Percentiles rank a stretch among this genome's conserved stretches.
Evolutionary conservation across 202 grass and related monocot species (phyloP).

Genomic region (Eragrostis tef): DNA sequence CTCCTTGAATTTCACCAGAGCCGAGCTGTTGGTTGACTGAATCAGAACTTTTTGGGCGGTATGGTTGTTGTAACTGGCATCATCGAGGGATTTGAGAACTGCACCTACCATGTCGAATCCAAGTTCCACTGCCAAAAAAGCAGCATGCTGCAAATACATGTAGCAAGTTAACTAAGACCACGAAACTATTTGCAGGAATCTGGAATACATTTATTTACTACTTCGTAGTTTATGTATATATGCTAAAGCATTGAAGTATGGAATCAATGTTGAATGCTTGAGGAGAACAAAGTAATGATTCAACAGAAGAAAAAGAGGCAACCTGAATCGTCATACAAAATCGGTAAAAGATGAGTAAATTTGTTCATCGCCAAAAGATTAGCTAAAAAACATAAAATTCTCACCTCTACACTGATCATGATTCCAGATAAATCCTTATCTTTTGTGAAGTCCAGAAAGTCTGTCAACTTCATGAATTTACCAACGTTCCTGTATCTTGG

Average conservation of each 20-base stretch:
- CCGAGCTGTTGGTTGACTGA: conserved; percentile 77
- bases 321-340: conserved; percentile 15
- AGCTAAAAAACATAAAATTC: conserved; percentile 16
- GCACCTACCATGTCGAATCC: conserved; percentile 62
- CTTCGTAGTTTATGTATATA: not conserved
- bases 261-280: not conserved
- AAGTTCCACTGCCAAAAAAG: conserved; percentile 66
- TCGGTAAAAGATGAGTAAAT: not conserved
- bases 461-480: conserved; percentile 81
- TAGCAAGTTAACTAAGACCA: conserved; percentile 30
- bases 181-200: not conserved
- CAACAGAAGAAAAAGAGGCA: conserved; percentile 8
- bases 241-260: conserved; percentile 22
- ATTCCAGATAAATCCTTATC: conserved; percentile 82
- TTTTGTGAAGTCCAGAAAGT: conserved; percentile 78
- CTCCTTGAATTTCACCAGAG: conserved; percentile 79
- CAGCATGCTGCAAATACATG: conserved; percentile 64
- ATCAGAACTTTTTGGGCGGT: conserved; percentile 73
- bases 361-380: not conserved
- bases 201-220: conserved; percentile 8
- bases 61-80: conserved; percentile 59
- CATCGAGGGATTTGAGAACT: conserved; percentile 55
- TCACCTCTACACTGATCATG: conserved; percentile 84
- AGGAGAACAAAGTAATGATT: conserved; percentile 2
- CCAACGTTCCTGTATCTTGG: conserved; percentile 74